These are phyloP conservation scores for Albifimbria verrucaria DNA, from an alignment of 2,329 filamentous ascomycete genomes.

Conservation along the genomic window DNA sequence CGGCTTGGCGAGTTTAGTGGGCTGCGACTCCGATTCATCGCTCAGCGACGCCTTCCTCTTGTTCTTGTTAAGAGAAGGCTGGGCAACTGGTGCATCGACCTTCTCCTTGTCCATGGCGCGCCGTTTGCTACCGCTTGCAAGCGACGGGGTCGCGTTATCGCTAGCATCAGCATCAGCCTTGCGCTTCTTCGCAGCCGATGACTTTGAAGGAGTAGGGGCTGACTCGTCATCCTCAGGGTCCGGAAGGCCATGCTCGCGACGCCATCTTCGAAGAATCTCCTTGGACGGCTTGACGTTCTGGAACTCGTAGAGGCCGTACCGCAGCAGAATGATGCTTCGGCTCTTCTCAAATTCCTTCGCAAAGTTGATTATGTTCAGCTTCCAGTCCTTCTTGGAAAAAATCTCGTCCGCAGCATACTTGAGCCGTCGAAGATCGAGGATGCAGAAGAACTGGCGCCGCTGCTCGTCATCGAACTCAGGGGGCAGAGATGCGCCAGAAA, in stretches of 20 bases:
- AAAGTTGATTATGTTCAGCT: constrained; percentile 59
- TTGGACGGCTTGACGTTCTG: constrained; percentile 59
- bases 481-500: constrained; percentile 56
- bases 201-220: constrained; percentile 27
- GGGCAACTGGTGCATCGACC: constrained; percentile 22
- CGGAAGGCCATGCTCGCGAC: constrained; percentile 52
- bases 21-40: constrained; percentile 46
- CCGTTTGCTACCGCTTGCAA: constrained; percentile 44
- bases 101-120: constrained; percentile 39
- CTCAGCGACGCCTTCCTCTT: constrained; percentile 50
- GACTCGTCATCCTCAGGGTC: constrained; percentile 43
- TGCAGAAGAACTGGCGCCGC: constrained; percentile 60
- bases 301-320: constrained; percentile 61
- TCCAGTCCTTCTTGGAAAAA: constrained; percentile 59
- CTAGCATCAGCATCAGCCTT: constrained; percentile 53
- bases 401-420: constrained; percentile 62
- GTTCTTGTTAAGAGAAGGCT: constrained; percentile 37
- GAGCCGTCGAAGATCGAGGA: constrained; percentile 58
- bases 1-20: constrained; percentile 48
- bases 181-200: constrained; percentile 45
- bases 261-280: constrained; percentile 57
- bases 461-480: constrained; percentile 55
- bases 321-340: constrained; percentile 56
- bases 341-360: constrained; percentile 65
- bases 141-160: constrained; percentile 32